Evolutionary conservation across 495 filamentous ascomycete genomes (phyloP).

Genomic region (Daldinia vernicosa): DNA sequence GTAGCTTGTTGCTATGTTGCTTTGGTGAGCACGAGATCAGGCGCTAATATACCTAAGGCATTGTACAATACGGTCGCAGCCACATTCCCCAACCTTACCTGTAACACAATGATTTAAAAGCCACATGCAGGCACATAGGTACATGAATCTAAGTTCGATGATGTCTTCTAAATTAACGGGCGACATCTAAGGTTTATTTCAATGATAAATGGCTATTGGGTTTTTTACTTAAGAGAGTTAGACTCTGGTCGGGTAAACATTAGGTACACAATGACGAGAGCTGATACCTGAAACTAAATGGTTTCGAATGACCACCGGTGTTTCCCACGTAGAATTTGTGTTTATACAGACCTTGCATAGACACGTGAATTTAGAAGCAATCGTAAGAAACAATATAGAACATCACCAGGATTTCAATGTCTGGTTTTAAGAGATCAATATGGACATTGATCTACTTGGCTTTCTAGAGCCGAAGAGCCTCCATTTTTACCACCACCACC

Average conservation of each 20-base stretch:
- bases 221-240: neutral
- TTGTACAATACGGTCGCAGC: constrained; percentile 8
- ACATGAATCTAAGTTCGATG: neutral
- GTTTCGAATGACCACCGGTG: neutral
- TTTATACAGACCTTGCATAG: neutral
- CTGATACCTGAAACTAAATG: neutral
- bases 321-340: neutral
- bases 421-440: neutral
- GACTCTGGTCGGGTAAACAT: neutral
- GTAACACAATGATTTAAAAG: constrained; percentile 23
- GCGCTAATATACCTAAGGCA: constrained; percentile 22
- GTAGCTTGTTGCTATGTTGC: constrained; percentile 1
- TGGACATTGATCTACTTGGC: constrained; percentile 2
- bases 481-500: neutral
- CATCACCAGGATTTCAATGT: neutral
- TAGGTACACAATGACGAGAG: too few relatives aligned
- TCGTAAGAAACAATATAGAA: neutral
- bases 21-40: constrained; percentile 26
- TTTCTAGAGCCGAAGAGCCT: constrained; percentile 19
- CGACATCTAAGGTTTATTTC: neutral
- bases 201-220: neutral
- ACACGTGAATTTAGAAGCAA: neutral
- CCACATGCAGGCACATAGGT: constrained; percentile 15
- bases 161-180: neutral
- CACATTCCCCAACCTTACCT: constrained; percentile 17